Evolutionary conservation across 2,329 filamentous ascomycete genomes (phyloP), one percentile per base, ranked within the genome.

Genomic region (Sporothrix euskadiensis): DNA sequence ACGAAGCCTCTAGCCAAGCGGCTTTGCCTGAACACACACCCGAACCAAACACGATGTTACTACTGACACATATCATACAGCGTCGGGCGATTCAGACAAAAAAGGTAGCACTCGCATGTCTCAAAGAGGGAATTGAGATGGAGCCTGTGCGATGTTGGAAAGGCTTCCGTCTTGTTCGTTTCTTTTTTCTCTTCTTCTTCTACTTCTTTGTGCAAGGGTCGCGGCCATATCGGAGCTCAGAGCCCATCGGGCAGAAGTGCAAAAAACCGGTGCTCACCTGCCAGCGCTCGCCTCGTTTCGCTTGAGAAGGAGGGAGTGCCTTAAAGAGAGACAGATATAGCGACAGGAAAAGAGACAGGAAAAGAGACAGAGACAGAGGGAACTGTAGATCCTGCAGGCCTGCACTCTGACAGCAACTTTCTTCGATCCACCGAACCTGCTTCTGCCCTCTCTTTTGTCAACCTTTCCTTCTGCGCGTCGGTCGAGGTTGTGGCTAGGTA

Each of bases 81-180:
- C 56, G 16, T 19, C 39, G 22, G 22, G 16, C 57, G 41, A 44
- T 49, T 39, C 14, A 44, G 9, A 19, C 5, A 4, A 44, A 41
- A 4, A 35, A 30, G 49, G 49, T 56, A 26, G 30, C 35, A 72
- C n/a, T 19, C 8, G 59, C n/a, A 26, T 26, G 65, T 49, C 68
- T 70, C 59, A 66, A 14, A 44, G 32, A 66, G 59, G 19, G 57
- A 19, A n/a, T 22, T 66, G n/a, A 41, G 26, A 49, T 44, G 47
- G 47, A 68, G 26, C 16, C 16, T 69, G 73, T 69, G 26, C 26
- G 61, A 61, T 47, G 35, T 32, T n/a, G 73, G 69, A 73, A 68
- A 39, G 30, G 47, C 52, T 52, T 71, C 59, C 73, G 72, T 57
- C 44, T 66, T 65, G 44, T 26, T 47, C 4, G 22, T 26, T 49